Evolutionary conservation across 1,284 basidiomycete genomes (phyloP).

Genomic region (Ustilago cynodontis): DNA sequence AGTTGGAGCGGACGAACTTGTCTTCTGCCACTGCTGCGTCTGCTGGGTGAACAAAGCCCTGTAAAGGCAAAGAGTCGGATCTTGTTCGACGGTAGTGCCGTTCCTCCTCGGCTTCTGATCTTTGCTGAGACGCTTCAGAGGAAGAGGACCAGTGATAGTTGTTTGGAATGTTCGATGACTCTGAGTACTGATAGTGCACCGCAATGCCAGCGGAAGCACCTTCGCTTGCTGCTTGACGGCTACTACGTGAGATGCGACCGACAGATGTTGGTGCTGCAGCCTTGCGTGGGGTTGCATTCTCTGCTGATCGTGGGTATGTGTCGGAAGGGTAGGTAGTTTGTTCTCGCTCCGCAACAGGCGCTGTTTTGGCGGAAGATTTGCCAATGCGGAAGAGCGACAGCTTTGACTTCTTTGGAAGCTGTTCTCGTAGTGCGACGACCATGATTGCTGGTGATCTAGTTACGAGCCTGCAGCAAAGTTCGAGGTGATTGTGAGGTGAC

Average conservation of each 20-base stretch:
- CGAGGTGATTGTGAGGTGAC: neutral
- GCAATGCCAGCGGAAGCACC: neutral
- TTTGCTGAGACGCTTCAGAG: neutral
- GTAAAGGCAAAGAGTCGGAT: constrained; percentile 22
- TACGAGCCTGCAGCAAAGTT: no score
- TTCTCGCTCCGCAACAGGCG: neutral
- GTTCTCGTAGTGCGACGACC: constrained; percentile 30
- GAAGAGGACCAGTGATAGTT: constrained; percentile 11
- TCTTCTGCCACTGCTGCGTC: neutral
- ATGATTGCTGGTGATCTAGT: constrained; percentile 28
- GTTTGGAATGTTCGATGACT: constrained; percentile 1
- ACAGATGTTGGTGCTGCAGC: neutral
- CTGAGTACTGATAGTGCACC: constrained; percentile 19
- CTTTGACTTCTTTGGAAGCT: constrained; percentile 38
- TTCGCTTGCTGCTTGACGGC: constrained; percentile 11
- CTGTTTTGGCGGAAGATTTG: constrained; percentile 21
- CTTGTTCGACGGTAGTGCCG: constrained; percentile 9
- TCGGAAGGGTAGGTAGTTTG: neutral
- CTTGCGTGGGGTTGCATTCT: neutral
- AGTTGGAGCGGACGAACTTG: neutral
- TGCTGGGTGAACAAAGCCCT: constrained; percentile 8
- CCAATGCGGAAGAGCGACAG: constrained; percentile 48
- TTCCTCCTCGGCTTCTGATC: neutral
- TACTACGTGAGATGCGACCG: neutral
- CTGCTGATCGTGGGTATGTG: neutral